phyloP scores from a whole-genome alignment of 225 moss, liverwort and hornwort genomes.

The Pleurozium schreberi region DNA sequence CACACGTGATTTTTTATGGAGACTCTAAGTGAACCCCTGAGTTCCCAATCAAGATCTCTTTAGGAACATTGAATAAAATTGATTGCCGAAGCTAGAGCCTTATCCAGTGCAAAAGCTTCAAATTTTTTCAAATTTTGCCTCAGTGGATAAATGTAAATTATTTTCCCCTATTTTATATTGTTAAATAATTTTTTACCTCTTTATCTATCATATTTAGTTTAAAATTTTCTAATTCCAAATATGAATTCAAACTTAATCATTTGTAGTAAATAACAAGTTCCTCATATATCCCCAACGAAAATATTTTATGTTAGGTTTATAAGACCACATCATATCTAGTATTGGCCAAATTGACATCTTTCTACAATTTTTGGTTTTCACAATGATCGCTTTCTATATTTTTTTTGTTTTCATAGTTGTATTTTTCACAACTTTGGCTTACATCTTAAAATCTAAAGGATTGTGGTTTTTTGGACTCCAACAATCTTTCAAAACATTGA shows the following conservation, averaged over 20 bases:
- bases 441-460: rapidly evolving
- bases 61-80: neutral
- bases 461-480: neutral
- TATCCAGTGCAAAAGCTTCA: neutral
- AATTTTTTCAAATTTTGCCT: neutral
- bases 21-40: too few relatives aligned
- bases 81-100: neutral
- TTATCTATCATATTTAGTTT: neutral
- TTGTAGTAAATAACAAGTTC: neutral
- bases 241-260: neutral
- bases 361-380: neutral
- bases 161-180: neutral
- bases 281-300: neutral
- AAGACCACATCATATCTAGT: neutral
- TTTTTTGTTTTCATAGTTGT: rapidly evolving
- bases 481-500: rapidly evolving
- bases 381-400: neutral
- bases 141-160: neutral
- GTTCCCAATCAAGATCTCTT: too few relatives aligned
- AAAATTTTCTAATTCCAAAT: neutral
- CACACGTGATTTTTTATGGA: too few relatives aligned
- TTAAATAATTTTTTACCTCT: neutral
- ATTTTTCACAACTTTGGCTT: neutral
- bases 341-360: neutral
- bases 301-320: neutral